phyloP scores from a whole-genome alignment of 2,329 filamentous ascomycete genomes.

The Alternaria hordeiaustralica region DNA sequence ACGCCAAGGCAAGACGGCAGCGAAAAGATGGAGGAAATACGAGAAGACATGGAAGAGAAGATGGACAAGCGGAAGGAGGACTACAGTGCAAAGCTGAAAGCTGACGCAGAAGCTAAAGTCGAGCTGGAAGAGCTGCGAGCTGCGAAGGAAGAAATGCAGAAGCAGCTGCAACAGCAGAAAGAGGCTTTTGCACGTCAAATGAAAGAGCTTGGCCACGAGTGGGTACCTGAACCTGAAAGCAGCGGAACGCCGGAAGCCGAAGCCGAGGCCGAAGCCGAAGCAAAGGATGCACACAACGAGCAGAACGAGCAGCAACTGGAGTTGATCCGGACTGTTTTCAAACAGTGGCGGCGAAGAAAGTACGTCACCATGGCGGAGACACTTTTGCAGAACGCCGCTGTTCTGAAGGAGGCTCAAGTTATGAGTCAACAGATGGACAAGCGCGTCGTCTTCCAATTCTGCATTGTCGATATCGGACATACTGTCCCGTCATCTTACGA shows the following conservation, averaged over 20 bases:
- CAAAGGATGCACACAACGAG: not conserved
- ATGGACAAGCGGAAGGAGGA: conserved; percentile 85
- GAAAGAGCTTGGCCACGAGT: conserved; percentile 66
- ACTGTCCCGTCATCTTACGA: conserved; percentile 93
- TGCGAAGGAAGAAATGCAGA: conserved; percentile 88
- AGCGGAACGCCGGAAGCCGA: conserved; percentile 41
- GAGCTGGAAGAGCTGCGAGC: conserved; percentile 81
- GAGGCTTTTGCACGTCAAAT: conserved; percentile 85
- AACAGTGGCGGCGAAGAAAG: conserved; percentile 81
- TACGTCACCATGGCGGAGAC: conserved; percentile 95
- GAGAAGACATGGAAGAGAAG: conserved; percentile 83
- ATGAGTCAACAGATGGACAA: conserved; percentile 98
- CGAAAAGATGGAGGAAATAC: conserved; percentile 73
- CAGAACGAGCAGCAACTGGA: conserved; percentile 74
- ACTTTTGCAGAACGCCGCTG: conserved; percentile 84
- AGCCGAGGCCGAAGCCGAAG: not conserved
- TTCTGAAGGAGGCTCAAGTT: conserved; percentile 93
- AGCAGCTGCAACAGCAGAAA: conserved; percentile 81
- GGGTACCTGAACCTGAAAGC: conserved; percentile 60
- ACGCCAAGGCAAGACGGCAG: conserved; percentile 85
- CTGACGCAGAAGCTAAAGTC: conserved; percentile 74
- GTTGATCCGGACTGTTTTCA: conserved; percentile 69
- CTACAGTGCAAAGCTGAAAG: conserved; percentile 78
- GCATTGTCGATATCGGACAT: conserved; percentile 87
- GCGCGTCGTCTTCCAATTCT: conserved; percentile 91